These are phyloP conservation scores for sweet orange (Citrus sinensis) DNA, from an alignment of 345 rosid species.

Conservation along the genomic window DNA sequence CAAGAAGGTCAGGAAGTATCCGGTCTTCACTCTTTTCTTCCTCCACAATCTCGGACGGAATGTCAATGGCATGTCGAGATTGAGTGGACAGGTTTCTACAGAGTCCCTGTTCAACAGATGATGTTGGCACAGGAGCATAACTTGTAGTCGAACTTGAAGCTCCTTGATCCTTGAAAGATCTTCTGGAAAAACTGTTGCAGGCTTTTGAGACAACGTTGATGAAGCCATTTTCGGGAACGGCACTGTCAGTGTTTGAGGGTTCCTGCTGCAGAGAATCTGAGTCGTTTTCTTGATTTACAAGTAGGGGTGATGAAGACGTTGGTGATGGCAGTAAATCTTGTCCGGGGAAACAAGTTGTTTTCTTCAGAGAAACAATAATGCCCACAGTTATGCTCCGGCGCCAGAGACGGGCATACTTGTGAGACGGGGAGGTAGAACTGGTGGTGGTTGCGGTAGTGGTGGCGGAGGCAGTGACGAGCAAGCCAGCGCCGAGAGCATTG, in stretches of 20 bases:
- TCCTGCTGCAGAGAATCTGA: background rate
- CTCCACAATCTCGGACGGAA: background rate
- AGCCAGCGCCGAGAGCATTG: background rate
- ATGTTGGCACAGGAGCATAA: background rate
- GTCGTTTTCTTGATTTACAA: background rate
- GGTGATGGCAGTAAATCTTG: background rate
- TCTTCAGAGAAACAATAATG: slow-evolving; percentile 3
- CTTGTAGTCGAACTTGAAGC: background rate
- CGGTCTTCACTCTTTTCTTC: background rate
- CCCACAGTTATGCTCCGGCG: slow-evolving; percentile 2
- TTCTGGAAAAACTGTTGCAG: background rate
- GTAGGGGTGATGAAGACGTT: background rate
- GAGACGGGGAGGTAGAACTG: background rate
- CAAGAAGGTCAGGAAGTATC: background rate
- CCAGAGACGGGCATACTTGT: slow-evolving; percentile 17
- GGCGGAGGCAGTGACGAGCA: background rate
- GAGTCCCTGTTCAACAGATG: background rate
- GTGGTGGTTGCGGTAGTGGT: background rate
- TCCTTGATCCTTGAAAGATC: slow-evolving; percentile 1
- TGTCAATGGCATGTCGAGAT: slow-evolving; percentile 1
- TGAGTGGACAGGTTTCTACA: background rate
- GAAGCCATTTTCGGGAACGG: background rate
- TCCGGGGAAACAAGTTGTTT: background rate
- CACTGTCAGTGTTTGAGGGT: background rate
- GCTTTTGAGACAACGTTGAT: background rate